A percentile compares a stretch with the other conserved stretches of the same genome.
phyloP scores from a whole-genome alignment of 2,329 filamentous ascomycete genomes.

The Exophiala sideris region DNA sequence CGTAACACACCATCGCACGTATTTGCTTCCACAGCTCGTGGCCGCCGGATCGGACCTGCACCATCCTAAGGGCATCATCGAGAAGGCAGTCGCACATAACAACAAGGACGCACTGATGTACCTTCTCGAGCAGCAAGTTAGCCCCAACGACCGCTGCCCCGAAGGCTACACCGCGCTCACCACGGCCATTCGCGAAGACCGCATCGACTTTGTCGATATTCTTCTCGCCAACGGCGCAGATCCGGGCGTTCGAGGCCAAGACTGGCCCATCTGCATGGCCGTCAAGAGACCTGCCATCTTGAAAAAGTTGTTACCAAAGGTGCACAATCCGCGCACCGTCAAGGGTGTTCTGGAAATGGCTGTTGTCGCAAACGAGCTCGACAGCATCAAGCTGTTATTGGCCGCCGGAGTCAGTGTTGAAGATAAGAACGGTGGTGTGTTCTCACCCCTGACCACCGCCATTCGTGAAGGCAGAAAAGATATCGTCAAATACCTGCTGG shows the following conservation, averaged over 20 bases:
- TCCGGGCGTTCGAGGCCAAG: conserved; percentile 60
- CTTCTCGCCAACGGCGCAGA: conserved; percentile 59
- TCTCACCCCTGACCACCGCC: conserved; percentile 65
- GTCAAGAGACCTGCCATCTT: conserved; percentile 61
- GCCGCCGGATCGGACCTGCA: conserved; percentile 59
- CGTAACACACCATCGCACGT: conserved; percentile 61
- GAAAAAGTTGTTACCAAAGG: conserved; percentile 54
- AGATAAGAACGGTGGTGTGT: conserved; percentile 70
- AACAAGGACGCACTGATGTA: conserved; percentile 60
- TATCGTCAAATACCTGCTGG: conserved; percentile 61
- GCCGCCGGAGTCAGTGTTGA: conserved; percentile 64
- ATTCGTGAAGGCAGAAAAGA: conserved; percentile 61
- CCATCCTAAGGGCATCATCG: conserved; percentile 62
- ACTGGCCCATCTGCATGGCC: conserved; percentile 70
- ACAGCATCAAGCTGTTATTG: conserved; percentile 64
- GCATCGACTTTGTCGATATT: conserved; percentile 57
- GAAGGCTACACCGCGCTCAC: conserved; percentile 62
- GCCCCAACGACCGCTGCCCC: conserved; percentile 57
- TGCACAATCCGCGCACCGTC: conserved; percentile 59
- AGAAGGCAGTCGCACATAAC: conserved; percentile 61
- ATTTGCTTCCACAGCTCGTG: conserved; percentile 58
- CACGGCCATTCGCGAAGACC: conserved; percentile 62
- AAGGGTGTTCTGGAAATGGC: conserved; percentile 67
- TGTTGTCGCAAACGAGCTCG: conserved; percentile 63
- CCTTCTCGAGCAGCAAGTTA: conserved; percentile 59